phyloP scores from a whole-genome alignment of 2,329 filamentous ascomycete genomes.

The Diplodia seriata region DNA sequence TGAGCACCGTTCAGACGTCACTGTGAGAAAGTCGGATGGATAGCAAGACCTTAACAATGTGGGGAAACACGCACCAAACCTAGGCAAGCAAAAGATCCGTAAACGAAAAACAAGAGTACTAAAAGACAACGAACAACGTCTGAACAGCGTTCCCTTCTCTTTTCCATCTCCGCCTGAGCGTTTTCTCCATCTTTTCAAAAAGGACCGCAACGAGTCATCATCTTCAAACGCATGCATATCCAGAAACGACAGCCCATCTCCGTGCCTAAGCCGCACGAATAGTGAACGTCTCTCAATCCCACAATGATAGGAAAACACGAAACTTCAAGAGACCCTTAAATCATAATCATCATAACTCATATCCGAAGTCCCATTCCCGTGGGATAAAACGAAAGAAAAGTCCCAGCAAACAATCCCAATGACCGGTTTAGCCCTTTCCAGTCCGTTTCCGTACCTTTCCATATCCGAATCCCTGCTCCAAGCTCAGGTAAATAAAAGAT shows the following conservation, averaged over 20 bases:
- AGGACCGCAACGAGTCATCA: not conserved
- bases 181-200: not conserved
- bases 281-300: not conserved
- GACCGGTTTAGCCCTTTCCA: not conserved
- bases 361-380: conserved; percentile 1
- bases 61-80: not conserved
- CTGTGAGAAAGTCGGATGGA: too few relatives aligned
- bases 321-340: conserved; percentile 1
- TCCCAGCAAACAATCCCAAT: not conserved
- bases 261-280: not conserved
- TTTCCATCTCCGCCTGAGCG: conserved; percentile 1
- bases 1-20: too few relatives aligned
- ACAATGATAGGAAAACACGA: not conserved
- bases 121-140: not conserved
- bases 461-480: not conserved
- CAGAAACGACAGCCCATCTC: not conserved
- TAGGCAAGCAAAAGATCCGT: not conserved
- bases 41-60: too few relatives aligned
- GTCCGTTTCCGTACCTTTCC: not conserved
- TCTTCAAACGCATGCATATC: not conserved
- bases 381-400: not conserved
- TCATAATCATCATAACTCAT: conserved; percentile 26
- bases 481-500: not conserved
- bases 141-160: not conserved
- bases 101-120: not conserved